phyloP scores from a whole-genome alignment of 2,329 filamentous ascomycete species.

The Ophiosphaerella korrae region DNA sequence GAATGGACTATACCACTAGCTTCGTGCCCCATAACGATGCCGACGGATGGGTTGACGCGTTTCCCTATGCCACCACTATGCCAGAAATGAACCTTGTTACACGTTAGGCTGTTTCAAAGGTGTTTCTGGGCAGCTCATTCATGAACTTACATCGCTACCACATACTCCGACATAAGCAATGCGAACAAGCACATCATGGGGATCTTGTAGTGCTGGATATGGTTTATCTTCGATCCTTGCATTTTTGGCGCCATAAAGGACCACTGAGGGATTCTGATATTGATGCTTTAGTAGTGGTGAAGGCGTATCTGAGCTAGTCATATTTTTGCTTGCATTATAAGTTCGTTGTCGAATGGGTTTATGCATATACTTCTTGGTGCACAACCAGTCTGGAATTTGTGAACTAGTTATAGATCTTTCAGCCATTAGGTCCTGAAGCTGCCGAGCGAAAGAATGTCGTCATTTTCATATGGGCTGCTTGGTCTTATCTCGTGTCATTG shows the following conservation, averaged over 20 bases:
- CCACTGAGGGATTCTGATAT: slow-evolving; percentile 50
- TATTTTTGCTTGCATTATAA: neutral
- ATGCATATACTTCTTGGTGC: neutral
- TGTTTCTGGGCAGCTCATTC: too few species aligned
- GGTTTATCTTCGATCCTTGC: slow-evolving; percentile 48
- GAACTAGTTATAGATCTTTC: neutral
- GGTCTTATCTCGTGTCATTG: neutral
- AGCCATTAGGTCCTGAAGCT: neutral
- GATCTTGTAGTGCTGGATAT: slow-evolving; percentile 42
- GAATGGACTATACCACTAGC: slow-evolving; percentile 81
- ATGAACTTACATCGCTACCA: slow-evolving; percentile 39
- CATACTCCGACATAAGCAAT: slow-evolving; percentile 54
- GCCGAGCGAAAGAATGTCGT: neutral
- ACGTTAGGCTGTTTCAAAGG: neutral
- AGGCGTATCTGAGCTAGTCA: slow-evolving; percentile 2
- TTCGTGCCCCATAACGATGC: slow-evolving; percentile 91
- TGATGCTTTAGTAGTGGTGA: neutral
- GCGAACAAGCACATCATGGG: slow-evolving; percentile 51
- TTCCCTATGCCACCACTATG: slow-evolving; percentile 90
- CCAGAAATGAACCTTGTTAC: slow-evolving; percentile 80
- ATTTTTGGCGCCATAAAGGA: slow-evolving; percentile 48
- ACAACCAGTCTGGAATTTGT: neutral
- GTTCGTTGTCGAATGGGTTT: neutral
- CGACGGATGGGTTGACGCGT: slow-evolving; percentile 74
- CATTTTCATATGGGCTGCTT: neutral